Evolutionary conservation across 208 protist species (phyloP), one percentile per base, ranked within the genome.

Genomic region (Leishmania turanica): DNA sequence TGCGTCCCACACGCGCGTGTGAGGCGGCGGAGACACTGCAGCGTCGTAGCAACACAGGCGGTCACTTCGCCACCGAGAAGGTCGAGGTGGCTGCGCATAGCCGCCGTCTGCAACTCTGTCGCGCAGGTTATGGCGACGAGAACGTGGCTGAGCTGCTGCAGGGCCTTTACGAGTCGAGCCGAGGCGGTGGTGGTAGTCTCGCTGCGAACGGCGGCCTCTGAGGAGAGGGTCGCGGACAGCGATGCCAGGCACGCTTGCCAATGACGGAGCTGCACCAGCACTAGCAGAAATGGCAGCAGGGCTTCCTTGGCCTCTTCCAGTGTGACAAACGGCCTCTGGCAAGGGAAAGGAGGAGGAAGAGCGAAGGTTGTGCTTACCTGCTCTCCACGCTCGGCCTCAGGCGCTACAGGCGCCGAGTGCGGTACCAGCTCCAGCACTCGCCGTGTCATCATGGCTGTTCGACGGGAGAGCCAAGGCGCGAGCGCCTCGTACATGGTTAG

Each of bases 61-160:
- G 74, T 75, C 17, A 40, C 49, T 31, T 54, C 27, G 3, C 45
- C 54, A 49, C 56, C 54, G 65, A 86, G 40, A 13, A 79, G 65
- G 45, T 77, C 65, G 34, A 82, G 66, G 82, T 82, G 77, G 71
- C 45, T 68, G 2, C 77, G 82, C 78, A 86, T 76, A 40, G 68
- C 54, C 27, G 77, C 78, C 34, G 74, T 31, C 53, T 75, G 54
- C 72, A 79, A 69, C 64, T 82, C 82, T 21, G 78, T 80, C 8
- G 66, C 64, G n/a, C 77, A 77, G 34, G 69, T 78, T 3, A 82
- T n/a, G 21, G 82, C 53, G 19, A 58, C 62, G 40, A 86, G 58
- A 27, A 86, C 49, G 54, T 72, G 72, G 37, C 78, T 80, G 34
- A 86, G 76, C 65, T 65, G 68, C 13, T 77, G 82, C 65, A 86